A percentile compares a stretch with the other conserved stretches of the same genome.
phyloP scores from a whole-genome alignment of 805 yeast species.

The Monosporozyma yasuniensis region DNA sequence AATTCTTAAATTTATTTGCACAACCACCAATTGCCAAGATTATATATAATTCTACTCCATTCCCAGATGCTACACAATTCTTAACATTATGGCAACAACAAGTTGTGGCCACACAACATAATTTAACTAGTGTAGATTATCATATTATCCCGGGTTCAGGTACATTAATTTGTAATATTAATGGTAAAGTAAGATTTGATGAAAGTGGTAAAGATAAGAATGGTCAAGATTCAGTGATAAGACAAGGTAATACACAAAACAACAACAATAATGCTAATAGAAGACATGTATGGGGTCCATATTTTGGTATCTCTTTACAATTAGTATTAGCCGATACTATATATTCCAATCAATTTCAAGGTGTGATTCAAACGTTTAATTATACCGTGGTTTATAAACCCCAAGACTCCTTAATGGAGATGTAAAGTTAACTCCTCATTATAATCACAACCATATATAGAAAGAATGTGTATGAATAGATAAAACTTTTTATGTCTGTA shows the following conservation, averaged over 20 bases:
- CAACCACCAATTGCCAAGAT: slow-evolving; percentile 15
- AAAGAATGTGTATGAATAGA: neutral
- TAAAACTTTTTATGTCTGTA: no score
- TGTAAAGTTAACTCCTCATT: neutral
- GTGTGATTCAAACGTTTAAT: slow-evolving; percentile 46
- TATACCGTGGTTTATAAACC: slow-evolving; percentile 59
- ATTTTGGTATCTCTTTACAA: slow-evolving; percentile 58
- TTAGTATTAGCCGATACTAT: slow-evolving; percentile 47
- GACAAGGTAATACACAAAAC: slow-evolving; percentile 9
- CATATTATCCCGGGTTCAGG: slow-evolving; percentile 63
- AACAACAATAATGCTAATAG: slow-evolving; percentile 13
- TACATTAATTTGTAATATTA: slow-evolving; percentile 40
- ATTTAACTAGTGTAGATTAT: slow-evolving; percentile 52
- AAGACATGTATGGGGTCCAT: slow-evolving; percentile 56
- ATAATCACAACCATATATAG: neutral
- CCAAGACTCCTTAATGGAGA: slow-evolving; percentile 7
- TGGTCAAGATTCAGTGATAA: slow-evolving; percentile 54
- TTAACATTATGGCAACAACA: slow-evolving; percentile 27
- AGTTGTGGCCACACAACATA: slow-evolving; percentile 46
- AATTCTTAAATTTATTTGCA: slow-evolving; percentile 20
- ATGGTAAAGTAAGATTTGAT: slow-evolving; percentile 61
- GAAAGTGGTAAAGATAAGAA: slow-evolving; percentile 61
- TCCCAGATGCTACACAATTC: slow-evolving; percentile 23
- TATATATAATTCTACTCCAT: slow-evolving; percentile 26
- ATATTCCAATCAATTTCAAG: slow-evolving; percentile 28